phyloP scores from a whole-genome alignment of 345 rosid species.

The Noccaea caerulescens region DNA sequence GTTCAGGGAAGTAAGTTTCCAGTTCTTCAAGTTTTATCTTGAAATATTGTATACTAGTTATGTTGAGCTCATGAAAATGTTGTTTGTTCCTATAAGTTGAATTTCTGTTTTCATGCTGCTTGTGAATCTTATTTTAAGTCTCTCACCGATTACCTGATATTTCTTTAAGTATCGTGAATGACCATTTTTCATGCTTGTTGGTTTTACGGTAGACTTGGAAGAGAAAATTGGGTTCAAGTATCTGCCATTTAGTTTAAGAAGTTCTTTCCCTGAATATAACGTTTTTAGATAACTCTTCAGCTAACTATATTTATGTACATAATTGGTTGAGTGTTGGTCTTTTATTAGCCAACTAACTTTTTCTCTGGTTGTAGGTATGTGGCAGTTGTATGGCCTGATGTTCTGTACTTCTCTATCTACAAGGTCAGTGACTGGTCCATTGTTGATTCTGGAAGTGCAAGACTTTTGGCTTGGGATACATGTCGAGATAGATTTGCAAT shows the following conservation, averaged over 20 bases:
- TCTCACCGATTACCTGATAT: background rate
- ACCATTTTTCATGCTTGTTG: conserved; percentile 14
- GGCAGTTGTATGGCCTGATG: conserved; percentile 97
- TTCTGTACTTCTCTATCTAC: conserved; percentile 90
- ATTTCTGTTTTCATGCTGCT: conserved; percentile 28
- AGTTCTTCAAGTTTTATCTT: conserved; percentile 13
- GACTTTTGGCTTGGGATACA: conserved; percentile 96
- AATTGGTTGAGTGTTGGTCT: conserved; percentile 12
- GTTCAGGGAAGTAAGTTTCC: conserved; percentile 91
- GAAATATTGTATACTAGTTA: conserved; percentile 19
- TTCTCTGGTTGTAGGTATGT: conserved; percentile 74
- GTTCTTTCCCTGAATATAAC: conserved; percentile 12
- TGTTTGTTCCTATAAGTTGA: conserved; percentile 12
- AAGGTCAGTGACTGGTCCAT: conserved; percentile 95
- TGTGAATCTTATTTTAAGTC: background rate
- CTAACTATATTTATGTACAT: conserved; percentile 5
- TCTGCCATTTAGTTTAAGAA: conserved; percentile 13
- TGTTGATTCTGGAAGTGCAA: conserved; percentile 98
- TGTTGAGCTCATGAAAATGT: conserved; percentile 1
- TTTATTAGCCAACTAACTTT: conserved; percentile 28
- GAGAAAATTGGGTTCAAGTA: conserved; percentile 4
- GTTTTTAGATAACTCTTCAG: background rate
- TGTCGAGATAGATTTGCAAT: conserved; percentile 94
- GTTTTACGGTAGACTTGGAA: conserved; percentile 1
- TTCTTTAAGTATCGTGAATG: background rate